These are phyloP conservation scores for Stentor coeruleus DNA, from an alignment of 73 alveolate genomes.

Conservation along the genomic window DNA sequence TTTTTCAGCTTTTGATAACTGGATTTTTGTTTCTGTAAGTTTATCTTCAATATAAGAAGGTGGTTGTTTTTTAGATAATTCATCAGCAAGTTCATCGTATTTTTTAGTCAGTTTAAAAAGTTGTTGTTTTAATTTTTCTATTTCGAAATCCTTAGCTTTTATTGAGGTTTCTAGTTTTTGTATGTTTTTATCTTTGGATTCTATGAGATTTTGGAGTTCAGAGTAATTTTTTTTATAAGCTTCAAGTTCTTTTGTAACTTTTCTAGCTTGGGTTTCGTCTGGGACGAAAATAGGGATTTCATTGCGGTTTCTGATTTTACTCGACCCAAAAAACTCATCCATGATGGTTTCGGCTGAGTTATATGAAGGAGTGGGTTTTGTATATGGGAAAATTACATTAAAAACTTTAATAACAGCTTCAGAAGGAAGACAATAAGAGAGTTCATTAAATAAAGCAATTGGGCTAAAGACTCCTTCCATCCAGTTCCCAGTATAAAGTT, in stretches of 20 bases:
- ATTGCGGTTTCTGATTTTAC: slow-evolving; percentile 28
- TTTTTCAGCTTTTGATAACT: slow-evolving; percentile 27
- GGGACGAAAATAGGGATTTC: slow-evolving; percentile 3
- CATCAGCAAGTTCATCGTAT: no score
- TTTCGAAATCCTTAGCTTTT: slow-evolving; percentile 30
- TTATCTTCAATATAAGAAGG: background rate
- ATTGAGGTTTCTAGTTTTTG: slow-evolving; percentile 26
- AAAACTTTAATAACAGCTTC: slow-evolving; percentile 64
- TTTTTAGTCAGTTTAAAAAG: background rate
- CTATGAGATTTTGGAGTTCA: background rate
- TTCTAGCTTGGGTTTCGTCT: slow-evolving; percentile 26
- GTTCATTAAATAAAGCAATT: slow-evolving; percentile 47
- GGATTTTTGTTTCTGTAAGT: slow-evolving; percentile 24
- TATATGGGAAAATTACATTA: slow-evolving; percentile 47
- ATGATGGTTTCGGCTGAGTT: background rate
- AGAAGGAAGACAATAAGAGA: slow-evolving; percentile 50
- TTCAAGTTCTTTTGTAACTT: slow-evolving; percentile 24
- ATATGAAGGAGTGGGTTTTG: slow-evolving; percentile 20
- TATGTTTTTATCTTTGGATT: background rate
- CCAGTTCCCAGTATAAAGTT: slow-evolving; percentile 79
- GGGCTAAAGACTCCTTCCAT: slow-evolving; percentile 65
- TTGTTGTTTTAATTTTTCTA: background rate
- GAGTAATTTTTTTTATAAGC: slow-evolving; percentile 14
- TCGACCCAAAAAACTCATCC: slow-evolving; percentile 27
- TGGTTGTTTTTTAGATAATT: background rate